Evolutionary conservation across 352 stramenopile species (phyloP).

Genomic region (Phytopythium oedochilum): DNA sequence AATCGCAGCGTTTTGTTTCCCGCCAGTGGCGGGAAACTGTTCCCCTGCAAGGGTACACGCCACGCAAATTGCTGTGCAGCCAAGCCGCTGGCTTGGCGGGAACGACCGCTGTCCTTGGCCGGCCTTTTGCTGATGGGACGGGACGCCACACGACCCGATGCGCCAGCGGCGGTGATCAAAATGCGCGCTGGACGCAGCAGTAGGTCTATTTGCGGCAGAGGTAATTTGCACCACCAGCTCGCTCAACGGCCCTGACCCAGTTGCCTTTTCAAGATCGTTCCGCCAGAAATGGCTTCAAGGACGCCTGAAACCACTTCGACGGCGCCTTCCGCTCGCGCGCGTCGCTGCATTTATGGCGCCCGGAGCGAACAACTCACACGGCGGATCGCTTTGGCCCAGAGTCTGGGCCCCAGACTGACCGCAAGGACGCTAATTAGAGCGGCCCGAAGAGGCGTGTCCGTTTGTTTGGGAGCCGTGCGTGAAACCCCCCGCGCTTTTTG

Average conservation of each 20-base stretch:
- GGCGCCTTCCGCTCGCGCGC: no score
- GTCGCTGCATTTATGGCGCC: not conserved
- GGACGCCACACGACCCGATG: not conserved
- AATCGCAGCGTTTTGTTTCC: not conserved
- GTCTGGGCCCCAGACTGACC: no score
- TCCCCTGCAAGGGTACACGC: not conserved
- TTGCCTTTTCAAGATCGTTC: conserved; percentile 3
- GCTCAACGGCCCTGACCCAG: not conserved
- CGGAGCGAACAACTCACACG: not conserved
- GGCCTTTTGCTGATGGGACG: not conserved
- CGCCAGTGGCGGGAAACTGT: not conserved
- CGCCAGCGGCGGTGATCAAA: not conserved
- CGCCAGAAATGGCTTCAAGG: conserved; percentile 1
- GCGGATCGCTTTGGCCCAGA: no score
- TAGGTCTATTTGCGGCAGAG: not conserved
- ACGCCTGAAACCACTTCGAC: not conserved
- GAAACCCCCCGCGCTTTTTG: conserved; percentile 1
- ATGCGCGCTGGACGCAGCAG: no score
- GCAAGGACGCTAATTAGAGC: not conserved
- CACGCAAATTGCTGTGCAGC: not conserved
- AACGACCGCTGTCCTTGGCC: no score
- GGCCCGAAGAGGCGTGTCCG: not conserved
- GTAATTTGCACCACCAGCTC: no score
- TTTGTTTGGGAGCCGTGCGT: conserved; percentile 2
- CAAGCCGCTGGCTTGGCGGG: no score